Conservation (phyloP, 495 filamentous ascomycete genomes). For the Lasiosphaeria hispida region DNA sequence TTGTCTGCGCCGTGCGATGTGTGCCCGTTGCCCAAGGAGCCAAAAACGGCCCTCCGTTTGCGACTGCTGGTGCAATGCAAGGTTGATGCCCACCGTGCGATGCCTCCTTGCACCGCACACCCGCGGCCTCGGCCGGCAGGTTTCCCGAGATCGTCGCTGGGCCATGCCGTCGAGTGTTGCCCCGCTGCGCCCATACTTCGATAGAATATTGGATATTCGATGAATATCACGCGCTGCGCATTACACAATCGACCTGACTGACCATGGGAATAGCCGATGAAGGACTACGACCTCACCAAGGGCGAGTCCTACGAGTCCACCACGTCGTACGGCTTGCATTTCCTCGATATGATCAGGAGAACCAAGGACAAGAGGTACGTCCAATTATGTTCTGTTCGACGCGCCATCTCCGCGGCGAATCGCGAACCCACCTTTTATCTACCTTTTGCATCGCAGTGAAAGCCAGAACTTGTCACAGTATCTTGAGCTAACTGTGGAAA, state of each 20-base stretch:
- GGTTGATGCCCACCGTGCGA: slow-evolving; percentile 9
- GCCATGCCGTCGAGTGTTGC: too few relatives aligned
- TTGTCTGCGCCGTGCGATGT: background rate
- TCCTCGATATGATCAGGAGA: slow-evolving; percentile 62
- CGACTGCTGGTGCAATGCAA: slow-evolving; percentile 13
- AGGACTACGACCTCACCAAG: slow-evolving; percentile 39
- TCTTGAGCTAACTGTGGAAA: slow-evolving; percentile 4
- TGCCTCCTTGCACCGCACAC: background rate
- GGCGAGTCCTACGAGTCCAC: slow-evolving; percentile 61
- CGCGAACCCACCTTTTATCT: background rate
- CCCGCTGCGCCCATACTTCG: background rate
- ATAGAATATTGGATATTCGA: background rate
- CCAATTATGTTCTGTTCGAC: background rate
- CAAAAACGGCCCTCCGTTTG: background rate
- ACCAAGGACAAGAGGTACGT: slow-evolving; percentile 71
- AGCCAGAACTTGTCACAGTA: too few relatives aligned
- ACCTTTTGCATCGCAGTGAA: background rate
- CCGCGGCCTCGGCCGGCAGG: too few relatives aligned
- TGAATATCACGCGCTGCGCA: background rate
- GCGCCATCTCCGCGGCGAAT: background rate
- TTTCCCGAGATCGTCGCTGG: too few relatives aligned
- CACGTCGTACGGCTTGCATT: slow-evolving; percentile 61
- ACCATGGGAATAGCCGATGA: slow-evolving; percentile 24
- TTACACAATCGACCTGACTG: slow-evolving; percentile 5
- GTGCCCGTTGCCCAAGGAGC: too few relatives aligned